phyloP scores from a whole-genome alignment of 495 filamentous ascomycete genomes.

The Penicillium roqueforti region DNA sequence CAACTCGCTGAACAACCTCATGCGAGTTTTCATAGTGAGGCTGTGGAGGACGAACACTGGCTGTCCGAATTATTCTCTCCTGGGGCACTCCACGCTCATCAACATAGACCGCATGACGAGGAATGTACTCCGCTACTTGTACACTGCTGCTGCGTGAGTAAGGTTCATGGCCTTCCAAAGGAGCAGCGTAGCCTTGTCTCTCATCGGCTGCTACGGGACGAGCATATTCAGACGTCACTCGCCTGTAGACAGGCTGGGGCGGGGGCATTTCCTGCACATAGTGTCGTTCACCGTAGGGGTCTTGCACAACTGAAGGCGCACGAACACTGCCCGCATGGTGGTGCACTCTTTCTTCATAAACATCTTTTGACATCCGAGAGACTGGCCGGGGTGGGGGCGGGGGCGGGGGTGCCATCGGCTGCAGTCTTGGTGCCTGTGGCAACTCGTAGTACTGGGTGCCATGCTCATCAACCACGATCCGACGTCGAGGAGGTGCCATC shows the following conservation, averaged over 20 bases:
- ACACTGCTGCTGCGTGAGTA: conserved; percentile 38
- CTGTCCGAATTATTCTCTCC: conserved; percentile 52
- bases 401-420: conserved; percentile 52
- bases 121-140: conserved; percentile 41
- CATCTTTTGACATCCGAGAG: conserved; percentile 31
- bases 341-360: conserved; percentile 35
- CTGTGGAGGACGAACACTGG: conserved; percentile 55
- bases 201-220: conserved; percentile 30
- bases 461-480: conserved; percentile 66
- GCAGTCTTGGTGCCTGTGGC: conserved; percentile 38
- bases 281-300: conserved; percentile 39
- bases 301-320: conserved; percentile 40
- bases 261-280: conserved; percentile 47
- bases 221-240: conserved; percentile 38
- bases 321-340: conserved; percentile 38
- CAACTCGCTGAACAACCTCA: conserved; percentile 45
- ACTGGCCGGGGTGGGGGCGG: conserved; percentile 43
- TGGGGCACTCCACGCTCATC: conserved; percentile 45
- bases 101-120: conserved; percentile 34
- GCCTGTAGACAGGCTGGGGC: conserved; percentile 37
- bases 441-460: conserved; percentile 68
- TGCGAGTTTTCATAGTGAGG: conserved; percentile 52
- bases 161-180: conserved; percentile 34
- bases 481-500: conserved; percentile 55
- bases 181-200: conserved; percentile 30